Evolutionary conservation across 1,284 basidiomycete genomes (phyloP).

Genomic region (Naganishia sp.): DNA sequence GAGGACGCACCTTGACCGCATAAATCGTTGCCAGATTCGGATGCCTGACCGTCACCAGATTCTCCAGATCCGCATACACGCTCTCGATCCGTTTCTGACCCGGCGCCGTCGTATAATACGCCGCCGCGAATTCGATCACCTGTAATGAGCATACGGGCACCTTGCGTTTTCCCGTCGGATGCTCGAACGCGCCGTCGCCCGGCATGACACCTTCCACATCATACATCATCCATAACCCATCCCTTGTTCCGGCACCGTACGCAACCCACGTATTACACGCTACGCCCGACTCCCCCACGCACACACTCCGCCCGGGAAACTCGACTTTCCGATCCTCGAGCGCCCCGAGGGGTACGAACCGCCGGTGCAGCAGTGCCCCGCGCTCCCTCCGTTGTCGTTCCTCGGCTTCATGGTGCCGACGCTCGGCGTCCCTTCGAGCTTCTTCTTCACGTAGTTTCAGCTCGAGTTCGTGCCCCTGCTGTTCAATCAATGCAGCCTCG

Average conservation of each 20-base stretch:
- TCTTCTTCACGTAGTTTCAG: constrained; percentile 30
- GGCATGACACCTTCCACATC: constrained; percentile 44
- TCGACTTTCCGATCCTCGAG: constrained; percentile 44
- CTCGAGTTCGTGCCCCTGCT: constrained; percentile 37
- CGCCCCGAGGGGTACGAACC: constrained; percentile 41
- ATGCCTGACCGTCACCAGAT: constrained; percentile 37
- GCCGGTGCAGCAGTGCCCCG: constrained; percentile 15
- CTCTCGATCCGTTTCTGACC: constrained; percentile 49
- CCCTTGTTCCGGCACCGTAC: constrained; percentile 45
- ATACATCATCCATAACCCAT: constrained; percentile 51
- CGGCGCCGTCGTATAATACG: constrained; percentile 46
- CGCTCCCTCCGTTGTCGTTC: constrained; percentile 12
- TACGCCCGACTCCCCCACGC: constrained; percentile 43
- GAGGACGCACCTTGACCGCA: constrained; percentile 40
- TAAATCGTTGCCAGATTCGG: constrained; percentile 36
- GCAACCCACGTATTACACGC: constrained; percentile 44
- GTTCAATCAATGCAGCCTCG: constrained; percentile 33
- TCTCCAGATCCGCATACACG: constrained; percentile 44
- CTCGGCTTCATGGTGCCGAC: constrained; percentile 9
- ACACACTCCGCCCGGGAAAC: constrained; percentile 35
- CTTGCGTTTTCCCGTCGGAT: constrained; percentile 58
- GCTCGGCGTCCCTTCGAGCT: constrained; percentile 11
- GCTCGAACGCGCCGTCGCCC: background rate
- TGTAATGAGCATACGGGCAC: constrained; percentile 37
- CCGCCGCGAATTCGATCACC: constrained; percentile 50